Conservation (phyloP, 2,329 filamentous ascomycete genomes). For the Metarhizium brunneum region DNA sequence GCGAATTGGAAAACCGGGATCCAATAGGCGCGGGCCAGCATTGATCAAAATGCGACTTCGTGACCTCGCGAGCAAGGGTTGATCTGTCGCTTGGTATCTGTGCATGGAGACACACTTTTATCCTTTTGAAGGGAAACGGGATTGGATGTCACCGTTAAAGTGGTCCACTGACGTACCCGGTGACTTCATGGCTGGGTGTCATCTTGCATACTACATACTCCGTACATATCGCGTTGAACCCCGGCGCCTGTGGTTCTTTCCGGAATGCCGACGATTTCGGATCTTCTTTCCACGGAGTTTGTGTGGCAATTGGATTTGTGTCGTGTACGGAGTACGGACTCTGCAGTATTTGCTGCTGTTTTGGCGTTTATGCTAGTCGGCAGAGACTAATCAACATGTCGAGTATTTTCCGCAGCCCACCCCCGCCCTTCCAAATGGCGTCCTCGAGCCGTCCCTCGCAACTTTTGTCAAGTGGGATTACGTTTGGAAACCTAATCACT, state of each 20-base stretch:
- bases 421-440: background rate
- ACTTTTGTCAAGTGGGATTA: background rate
- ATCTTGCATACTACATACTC: background rate
- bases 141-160: background rate
- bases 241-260: background rate
- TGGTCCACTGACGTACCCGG: background rate
- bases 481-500: background rate
- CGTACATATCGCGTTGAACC: too few relatives aligned
- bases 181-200: background rate
- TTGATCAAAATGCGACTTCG: background rate
- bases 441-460: background rate
- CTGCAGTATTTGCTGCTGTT: too few relatives aligned
- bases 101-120: background rate
- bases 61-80: background rate
- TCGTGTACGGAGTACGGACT: too few relatives aligned
- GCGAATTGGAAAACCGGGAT: background rate
- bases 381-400: too few relatives aligned
- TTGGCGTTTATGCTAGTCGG: too few relatives aligned
- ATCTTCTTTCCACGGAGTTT: too few relatives aligned
- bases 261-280: background rate
- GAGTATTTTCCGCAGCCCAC: too few relatives aligned
- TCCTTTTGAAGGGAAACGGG: too few relatives aligned
- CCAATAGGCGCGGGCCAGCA: background rate
- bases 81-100: background rate
- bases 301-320: too few relatives aligned